Percentiles rank a stretch among this genome's conserved stretches.
Evolutionary conservation across 495 filamentous ascomycete species (phyloP).

Genomic region (Geoglossum glabrum): DNA sequence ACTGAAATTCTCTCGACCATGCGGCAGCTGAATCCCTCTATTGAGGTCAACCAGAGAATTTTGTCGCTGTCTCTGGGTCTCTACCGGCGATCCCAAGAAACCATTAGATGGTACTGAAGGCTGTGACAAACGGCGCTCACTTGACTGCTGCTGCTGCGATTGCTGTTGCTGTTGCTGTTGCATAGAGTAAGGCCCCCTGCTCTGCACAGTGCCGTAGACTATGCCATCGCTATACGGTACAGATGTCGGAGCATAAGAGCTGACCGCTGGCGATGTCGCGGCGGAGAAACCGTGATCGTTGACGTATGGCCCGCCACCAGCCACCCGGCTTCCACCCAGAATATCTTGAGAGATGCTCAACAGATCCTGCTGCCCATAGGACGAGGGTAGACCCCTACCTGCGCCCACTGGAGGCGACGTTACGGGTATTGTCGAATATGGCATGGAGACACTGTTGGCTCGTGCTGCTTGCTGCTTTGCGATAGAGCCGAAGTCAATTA

Average conservation of each 20-base stretch:
- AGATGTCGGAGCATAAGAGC: not conserved
- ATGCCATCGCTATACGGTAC: conserved; percentile 30
- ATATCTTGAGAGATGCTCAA: conserved; percentile 59
- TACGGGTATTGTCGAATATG: conserved; percentile 52
- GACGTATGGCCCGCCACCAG: conserved; percentile 20
- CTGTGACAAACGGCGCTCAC: conserved; percentile 64
- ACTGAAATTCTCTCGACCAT: conserved; percentile 35
- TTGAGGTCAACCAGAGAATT: conserved; percentile 41
- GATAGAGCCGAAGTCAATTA: conserved; percentile 13
- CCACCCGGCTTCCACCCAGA: conserved; percentile 25
- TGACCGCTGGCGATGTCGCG: conserved; percentile 12
- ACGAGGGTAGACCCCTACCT: conserved; percentile 44
- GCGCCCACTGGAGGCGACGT: conserved; percentile 47
- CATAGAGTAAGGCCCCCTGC: not conserved
- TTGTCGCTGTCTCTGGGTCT: conserved; percentile 26
- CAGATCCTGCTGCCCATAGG: conserved; percentile 46
- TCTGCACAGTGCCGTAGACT: conserved; percentile 23
- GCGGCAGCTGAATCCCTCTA: conserved; percentile 32
- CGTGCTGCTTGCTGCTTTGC: conserved; percentile 37
- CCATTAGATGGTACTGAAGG: conserved; percentile 53
- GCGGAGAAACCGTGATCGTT: conserved; percentile 11
- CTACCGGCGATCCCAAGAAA: conserved; percentile 24
- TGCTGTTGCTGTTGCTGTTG: conserved; percentile 16
- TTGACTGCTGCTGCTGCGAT: conserved; percentile 33
- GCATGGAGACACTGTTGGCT: conserved; percentile 45